These are phyloP conservation scores for Podospora conica DNA, from an alignment of 495 filamentous ascomycete species.

Conservation along the genomic window DNA sequence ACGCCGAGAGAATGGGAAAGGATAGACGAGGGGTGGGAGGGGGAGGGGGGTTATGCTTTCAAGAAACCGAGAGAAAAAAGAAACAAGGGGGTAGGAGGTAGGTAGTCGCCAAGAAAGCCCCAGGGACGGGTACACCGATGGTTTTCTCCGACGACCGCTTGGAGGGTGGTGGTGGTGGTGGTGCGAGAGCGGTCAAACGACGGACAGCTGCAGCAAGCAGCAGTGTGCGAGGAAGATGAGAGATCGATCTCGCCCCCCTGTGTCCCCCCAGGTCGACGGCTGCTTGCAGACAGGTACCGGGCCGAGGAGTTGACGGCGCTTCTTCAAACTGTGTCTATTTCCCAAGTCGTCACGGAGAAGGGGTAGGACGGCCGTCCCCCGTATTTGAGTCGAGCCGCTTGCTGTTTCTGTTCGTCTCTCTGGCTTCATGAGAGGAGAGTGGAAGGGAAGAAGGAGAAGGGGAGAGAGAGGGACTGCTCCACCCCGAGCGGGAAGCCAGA, in stretches of 20 bases:
- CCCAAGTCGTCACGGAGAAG: neutral
- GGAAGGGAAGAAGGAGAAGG: neutral
- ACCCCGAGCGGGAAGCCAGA: constrained; percentile 1
- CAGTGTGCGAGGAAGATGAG: constrained; percentile 1
- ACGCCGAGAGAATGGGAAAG: constrained; percentile 1
- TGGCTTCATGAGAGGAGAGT: neutral
- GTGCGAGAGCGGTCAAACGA: constrained; percentile 15
- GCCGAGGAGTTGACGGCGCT: neutral
- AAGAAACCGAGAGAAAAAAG: neutral
- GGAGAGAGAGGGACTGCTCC: neutral
- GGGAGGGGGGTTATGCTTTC: neutral
- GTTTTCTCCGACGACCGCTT: constrained; percentile 8
- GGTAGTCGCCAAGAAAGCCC: constrained; percentile 7
- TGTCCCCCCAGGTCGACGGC: constrained; percentile 10
- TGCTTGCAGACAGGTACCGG: constrained; percentile 19
- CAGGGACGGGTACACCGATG: neutral
- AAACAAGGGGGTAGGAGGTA: neutral
- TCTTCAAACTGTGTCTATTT: neutral
- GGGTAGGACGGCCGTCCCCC: neutral
- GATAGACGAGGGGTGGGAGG: neutral
- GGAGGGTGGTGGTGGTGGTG: neutral
- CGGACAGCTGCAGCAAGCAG: constrained; percentile 25
- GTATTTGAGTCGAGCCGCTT: neutral
- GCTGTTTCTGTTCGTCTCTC: neutral
- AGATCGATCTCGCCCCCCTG: neutral